Evolutionary conservation across 495 filamentous ascomycete species (phyloP).

Genomic region (Bacidia gigantensis): DNA sequence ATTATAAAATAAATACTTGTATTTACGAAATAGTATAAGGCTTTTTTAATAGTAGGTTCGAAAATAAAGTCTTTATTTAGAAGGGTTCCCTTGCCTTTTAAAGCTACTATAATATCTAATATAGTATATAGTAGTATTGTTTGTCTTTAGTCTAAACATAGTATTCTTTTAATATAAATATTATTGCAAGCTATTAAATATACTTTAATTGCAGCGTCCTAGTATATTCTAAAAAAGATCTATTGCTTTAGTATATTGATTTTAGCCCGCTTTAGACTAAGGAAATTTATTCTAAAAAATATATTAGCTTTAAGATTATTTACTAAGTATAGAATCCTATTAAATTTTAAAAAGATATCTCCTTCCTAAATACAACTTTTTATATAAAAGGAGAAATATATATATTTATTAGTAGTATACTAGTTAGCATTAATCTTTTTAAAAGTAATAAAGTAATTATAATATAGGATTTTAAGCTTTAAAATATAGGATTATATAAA

Average conservation of each 20-base stretch:
- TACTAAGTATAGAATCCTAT: neutral
- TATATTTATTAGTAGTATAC: neutral
- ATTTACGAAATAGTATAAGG: neutral
- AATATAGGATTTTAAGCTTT: neutral
- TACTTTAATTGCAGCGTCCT: neutral
- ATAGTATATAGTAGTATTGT: neutral
- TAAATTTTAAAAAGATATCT: neutral
- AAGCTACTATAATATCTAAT: neutral
- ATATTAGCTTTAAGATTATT: neutral
- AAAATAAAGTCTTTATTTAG: neutral
- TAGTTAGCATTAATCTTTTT: neutral
- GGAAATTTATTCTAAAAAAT: neutral
- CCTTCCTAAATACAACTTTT: neutral
- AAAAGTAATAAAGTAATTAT: neutral
- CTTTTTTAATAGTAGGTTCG: neutral
- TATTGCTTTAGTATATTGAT: neutral
- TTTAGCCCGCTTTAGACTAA: neutral
- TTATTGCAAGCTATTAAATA: neutral
- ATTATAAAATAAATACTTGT: neutral
- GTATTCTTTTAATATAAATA: neutral
- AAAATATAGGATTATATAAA: neutral
- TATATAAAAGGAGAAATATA: neutral
- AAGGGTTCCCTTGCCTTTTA: neutral
- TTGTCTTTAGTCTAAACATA: neutral
- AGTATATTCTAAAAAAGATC: neutral